Base-by-base conservation (phyloP, 202 grass and related monocot species). In the Panicum virgatum region DNA sequence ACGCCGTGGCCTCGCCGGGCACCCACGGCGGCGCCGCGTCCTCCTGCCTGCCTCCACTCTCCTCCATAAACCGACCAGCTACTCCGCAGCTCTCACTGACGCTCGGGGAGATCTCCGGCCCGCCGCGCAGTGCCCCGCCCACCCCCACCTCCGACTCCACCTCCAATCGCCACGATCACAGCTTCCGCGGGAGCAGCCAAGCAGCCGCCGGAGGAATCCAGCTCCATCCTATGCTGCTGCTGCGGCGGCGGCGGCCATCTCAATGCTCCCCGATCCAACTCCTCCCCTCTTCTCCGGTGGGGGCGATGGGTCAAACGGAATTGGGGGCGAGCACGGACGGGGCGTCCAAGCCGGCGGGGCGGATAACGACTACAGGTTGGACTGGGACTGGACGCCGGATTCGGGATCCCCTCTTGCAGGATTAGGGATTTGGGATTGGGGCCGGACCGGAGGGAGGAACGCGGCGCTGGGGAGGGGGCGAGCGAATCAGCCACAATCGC, bases 151-250 rank as follows among this genome's bases (percentile, higher is more conserved):
- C 81, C 81, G 5, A 62, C 42, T n/a, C 79, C 45, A 38, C 50
- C 66, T 72, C 73, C 48, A 78, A 63, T 44, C 12, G 66, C 73
- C 44, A 53, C 47, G 80, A 87, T 90, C 88, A 84, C 80, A 90
- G 68, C 84, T 56, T 62, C 68, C 60, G 27, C 73, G 6, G 67
- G 69, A 74, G 83, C 84, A 83, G 67, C 83, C 25, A 26, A 89
- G 79, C 50, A 56, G 68, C 69, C 62, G 84, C 88, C 84, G 62
- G 80, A 86, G 62, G 84, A 90, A 65, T 87, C 88, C 75, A 90
- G 70, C 88, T 90, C 84, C 88, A 90, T 90, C 76, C 88, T 90
- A 90, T 44, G 76, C 70, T 42, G 76, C 70, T 34, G 76, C 58
- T 36, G 87, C 77, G 14, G 75, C 71, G 52, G 82, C 50, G 45